A percentile compares a stretch with the other conserved stretches of the same genome.
Evolutionary conservation across 225 moss, liverwort and hornwort species (phyloP).

Genomic region (Climacium dendroides): DNA sequence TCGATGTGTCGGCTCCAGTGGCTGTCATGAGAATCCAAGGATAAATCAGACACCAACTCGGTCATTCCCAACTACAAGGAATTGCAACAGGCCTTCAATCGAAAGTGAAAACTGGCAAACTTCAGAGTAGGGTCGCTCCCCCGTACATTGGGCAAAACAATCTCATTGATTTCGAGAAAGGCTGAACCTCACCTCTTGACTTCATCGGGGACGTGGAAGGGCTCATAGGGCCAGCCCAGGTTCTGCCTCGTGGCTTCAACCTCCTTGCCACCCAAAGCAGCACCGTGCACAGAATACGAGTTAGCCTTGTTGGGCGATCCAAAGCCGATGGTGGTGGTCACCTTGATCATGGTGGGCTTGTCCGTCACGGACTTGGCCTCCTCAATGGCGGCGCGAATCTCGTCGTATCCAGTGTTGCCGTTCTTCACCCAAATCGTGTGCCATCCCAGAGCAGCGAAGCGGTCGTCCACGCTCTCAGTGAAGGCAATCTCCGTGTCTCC

Average conservation of each 20-base stretch:
- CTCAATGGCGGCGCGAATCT: conserved; percentile 82
- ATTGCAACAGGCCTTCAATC: neutral
- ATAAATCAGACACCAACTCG: neutral
- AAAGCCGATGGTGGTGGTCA: conserved; percentile 85
- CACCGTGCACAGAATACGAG: conserved; percentile 67
- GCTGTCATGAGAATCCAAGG: conserved; percentile 1
- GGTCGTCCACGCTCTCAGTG: conserved; percentile 63
- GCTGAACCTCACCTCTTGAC: conserved; percentile 46
- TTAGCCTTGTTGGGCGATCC: conserved; percentile 56
- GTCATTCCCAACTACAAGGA: neutral
- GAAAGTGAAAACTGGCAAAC: neutral
- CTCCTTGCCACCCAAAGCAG: conserved; percentile 79
- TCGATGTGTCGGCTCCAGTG: conserved; percentile 80
- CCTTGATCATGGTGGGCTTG: conserved; percentile 94
- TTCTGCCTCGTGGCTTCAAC: conserved; percentile 84
- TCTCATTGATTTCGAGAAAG: neutral
- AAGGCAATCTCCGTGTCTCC: conserved; percentile 92
- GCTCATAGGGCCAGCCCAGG: conserved; percentile 75
- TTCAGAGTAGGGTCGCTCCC: neutral
- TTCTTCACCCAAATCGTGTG: conserved; percentile 54
- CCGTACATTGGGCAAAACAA: neutral
- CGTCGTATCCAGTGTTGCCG: conserved; percentile 81
- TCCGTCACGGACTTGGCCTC: conserved; percentile 98
- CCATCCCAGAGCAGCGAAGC: conserved; percentile 68
- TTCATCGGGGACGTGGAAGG: conserved; percentile 84